Conservation (phyloP, 805 yeast genomes). For the Teunomyces tritomae region DNA sequence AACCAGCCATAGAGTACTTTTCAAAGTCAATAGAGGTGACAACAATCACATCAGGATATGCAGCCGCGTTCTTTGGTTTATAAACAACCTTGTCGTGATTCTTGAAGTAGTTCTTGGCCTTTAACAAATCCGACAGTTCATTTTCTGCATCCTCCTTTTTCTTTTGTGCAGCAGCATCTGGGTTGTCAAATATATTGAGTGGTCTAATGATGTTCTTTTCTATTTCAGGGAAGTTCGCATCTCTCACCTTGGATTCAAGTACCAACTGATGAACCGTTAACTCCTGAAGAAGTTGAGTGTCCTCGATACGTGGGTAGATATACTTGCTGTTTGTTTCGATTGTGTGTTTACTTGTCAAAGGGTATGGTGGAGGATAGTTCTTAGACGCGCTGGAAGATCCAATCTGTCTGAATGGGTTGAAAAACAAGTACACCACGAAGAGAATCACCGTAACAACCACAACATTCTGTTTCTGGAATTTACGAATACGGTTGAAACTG, state of each 20-base stretch:
- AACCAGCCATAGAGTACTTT: conserved; percentile 53
- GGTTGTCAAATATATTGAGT: conserved; percentile 44
- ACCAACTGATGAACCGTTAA: conserved; percentile 53
- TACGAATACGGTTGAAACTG: conserved; percentile 18
- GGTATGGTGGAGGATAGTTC: conserved; percentile 31
- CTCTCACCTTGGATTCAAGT: conserved; percentile 44
- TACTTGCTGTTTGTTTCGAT: conserved; percentile 50
- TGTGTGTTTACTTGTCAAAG: conserved; percentile 27
- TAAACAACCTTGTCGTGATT: conserved; percentile 63
- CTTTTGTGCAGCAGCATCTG: conserved; percentile 30
- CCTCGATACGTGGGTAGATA: conserved; percentile 75
- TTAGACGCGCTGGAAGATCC: neutral
- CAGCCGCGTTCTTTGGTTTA: conserved; percentile 30
- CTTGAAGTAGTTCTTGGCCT: conserved; percentile 56
- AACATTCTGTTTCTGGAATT: conserved; percentile 14
- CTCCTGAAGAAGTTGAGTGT: conserved; percentile 59
- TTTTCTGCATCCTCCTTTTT: conserved; percentile 48
- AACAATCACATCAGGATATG: conserved; percentile 64
- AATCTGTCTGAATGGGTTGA: conserved; percentile 19
- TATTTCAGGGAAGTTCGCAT: conserved; percentile 39
- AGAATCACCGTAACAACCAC: conserved; percentile 12
- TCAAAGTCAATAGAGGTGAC: conserved; percentile 81
- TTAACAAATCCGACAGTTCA: conserved; percentile 38
- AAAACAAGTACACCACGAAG: conserved; percentile 19
- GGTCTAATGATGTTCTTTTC: conserved; percentile 36